Conservation (phyloP, 78 protist species). For the Dictyostelium brefeldianum region DNA sequence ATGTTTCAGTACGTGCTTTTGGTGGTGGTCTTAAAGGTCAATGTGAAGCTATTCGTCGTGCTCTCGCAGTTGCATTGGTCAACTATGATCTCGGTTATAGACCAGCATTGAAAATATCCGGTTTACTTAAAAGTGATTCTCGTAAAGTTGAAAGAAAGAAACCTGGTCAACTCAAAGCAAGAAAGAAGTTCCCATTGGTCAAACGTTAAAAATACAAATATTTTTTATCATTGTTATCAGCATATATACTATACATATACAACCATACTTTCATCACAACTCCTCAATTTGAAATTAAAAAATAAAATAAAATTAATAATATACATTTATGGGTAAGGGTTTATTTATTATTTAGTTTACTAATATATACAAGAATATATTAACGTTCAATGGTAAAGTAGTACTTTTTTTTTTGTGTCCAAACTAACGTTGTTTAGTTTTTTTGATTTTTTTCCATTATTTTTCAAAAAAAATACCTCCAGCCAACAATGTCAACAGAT, state of each 20-base stretch:
- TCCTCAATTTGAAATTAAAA: not conserved
- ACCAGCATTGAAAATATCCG: slow-evolving; percentile 24
- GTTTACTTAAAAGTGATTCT: slow-evolving; percentile 74
- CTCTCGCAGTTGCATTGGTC: slow-evolving; percentile 69
- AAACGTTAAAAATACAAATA: slow-evolving; percentile 59
- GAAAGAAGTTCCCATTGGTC: slow-evolving; percentile 88
- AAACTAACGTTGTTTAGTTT: no score
- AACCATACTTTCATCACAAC: not conserved
- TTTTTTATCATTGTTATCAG: no score
- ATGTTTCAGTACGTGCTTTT: slow-evolving; percentile 2
- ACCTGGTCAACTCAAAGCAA: slow-evolving; percentile 84
- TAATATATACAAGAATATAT: no score
- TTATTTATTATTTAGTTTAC: no score
- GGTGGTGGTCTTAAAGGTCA: slow-evolving; percentile 86
- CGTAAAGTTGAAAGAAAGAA: slow-evolving; percentile 88
- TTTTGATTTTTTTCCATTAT: no score
- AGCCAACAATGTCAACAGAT: no score
- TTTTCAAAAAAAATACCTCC: no score
- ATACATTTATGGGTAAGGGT: no score
- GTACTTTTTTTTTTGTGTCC: no score
- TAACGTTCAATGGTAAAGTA: no score
- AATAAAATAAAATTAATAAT: no score
- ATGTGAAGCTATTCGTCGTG: slow-evolving; percentile 82
- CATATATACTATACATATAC: no score
- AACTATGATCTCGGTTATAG: slow-evolving; percentile 63